Percentiles rank a stretch among this genome's conserved stretches.
These are phyloP conservation scores for Aspergillus asperescens DNA, from an alignment of 495 filamentous ascomycete genomes.

Conservation along the genomic window DNA sequence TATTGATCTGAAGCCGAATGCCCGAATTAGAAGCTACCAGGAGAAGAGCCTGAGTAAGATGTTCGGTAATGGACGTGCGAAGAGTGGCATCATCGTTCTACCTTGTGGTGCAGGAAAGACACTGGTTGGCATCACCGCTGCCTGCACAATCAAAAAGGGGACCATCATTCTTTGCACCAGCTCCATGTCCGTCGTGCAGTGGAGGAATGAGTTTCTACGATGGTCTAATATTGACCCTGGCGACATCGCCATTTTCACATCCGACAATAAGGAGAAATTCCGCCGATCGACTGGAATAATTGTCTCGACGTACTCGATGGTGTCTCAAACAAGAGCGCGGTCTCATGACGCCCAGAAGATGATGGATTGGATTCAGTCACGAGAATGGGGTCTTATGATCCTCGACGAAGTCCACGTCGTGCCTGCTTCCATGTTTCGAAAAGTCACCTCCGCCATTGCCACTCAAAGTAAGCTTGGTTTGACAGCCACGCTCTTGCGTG, in stretches of 20 bases:
- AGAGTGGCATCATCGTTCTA: conserved; percentile 95
- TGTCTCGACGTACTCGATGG: conserved; percentile 97
- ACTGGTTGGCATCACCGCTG: conserved; percentile 91
- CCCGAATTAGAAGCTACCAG: conserved; percentile 86
- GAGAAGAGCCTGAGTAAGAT: conserved; percentile 97
- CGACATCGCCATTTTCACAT: conserved; percentile 91
- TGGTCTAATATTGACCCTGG: conserved; percentile 97
- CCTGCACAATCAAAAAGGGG: conserved; percentile 95
- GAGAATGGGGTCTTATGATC: conserved; percentile 98
- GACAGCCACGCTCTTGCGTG: conserved; percentile 88
- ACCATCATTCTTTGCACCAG: conserved; percentile 93
- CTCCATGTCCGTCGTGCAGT: conserved; percentile 97
- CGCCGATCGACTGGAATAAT: conserved; percentile 87
- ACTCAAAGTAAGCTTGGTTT: conserved; percentile 95
- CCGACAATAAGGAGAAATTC: conserved; percentile 88
- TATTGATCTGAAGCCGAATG: conserved; percentile 81
- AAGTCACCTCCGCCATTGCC: conserved; percentile 84
- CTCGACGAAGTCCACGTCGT: conserved; percentile 98
- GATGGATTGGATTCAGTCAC: conserved; percentile 89
- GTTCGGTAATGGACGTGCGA: conserved; percentile 96
- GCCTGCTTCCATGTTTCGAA: conserved; percentile 90
- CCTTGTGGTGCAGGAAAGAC: conserved; percentile 98
- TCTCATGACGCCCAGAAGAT: conserved; percentile 94
- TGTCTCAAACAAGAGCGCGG: conserved; percentile 77
- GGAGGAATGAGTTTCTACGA: conserved; percentile 91